Evolutionary conservation across 2,329 filamentous ascomycete species (phyloP).

Genomic region (Magnaporthiopsis incrustans): DNA sequence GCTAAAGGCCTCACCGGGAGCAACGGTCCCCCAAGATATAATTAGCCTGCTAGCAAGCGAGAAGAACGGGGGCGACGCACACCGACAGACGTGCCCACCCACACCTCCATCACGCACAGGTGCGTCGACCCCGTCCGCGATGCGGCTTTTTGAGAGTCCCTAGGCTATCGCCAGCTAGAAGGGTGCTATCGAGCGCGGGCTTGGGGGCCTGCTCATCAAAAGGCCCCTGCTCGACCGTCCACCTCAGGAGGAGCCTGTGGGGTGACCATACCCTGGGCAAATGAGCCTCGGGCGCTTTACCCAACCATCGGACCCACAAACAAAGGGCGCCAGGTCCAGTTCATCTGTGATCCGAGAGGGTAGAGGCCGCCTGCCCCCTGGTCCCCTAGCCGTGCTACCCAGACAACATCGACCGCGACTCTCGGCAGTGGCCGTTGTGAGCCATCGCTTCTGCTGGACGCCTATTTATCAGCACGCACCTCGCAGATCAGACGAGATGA

Average conservation of each 20-base stretch:
- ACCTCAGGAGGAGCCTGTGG: neutral
- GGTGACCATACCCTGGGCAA: neutral
- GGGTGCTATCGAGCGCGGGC: neutral
- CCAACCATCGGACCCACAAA: neutral
- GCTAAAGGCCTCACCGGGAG: neutral
- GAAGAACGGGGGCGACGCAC: neutral
- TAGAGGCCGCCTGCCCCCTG: neutral
- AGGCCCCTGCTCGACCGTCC: neutral
- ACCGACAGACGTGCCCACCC: neutral
- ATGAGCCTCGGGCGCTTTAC: neutral
- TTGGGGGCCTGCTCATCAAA: neutral
- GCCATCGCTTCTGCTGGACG: no score
- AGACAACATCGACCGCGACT: neutral
- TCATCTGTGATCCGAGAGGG: neutral
- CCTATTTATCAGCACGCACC: neutral
- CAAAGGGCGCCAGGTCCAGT: neutral
- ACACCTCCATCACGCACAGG: neutral
- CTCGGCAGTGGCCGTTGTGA: no score
- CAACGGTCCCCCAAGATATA: neutral
- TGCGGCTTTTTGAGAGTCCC: neutral
- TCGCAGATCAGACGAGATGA: neutral
- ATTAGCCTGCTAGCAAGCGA: neutral
- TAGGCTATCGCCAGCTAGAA: neutral
- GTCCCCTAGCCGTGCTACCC: neutral
- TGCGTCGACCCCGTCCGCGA: neutral